These are phyloP conservation scores for Amanita rimosa DNA, from an alignment of 768 basidiomycete species.

Conservation along the genomic window DNA sequence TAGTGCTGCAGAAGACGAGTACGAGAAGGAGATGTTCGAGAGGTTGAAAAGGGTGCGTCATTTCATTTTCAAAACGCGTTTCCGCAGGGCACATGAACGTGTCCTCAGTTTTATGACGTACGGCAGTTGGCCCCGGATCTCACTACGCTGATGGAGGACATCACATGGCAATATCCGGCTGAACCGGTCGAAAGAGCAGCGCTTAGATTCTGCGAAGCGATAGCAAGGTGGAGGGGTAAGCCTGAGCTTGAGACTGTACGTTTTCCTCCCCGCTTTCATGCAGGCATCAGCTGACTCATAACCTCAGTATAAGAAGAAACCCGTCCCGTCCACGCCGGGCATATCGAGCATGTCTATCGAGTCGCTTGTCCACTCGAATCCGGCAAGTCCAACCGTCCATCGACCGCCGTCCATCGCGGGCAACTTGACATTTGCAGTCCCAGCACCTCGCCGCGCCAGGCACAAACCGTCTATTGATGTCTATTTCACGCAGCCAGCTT, in stretches of 20 bases:
- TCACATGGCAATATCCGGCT: conserved; percentile 72
- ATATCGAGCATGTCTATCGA: conserved; percentile 40
- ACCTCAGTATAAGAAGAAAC: conserved; percentile 48
- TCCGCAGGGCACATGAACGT: not conserved
- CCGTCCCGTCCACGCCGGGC: conserved; percentile 8
- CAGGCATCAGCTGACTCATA: conserved; percentile 12
- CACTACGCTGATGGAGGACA: conserved; percentile 67
- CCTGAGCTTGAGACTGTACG: conserved; percentile 73
- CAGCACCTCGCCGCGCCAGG: conserved; percentile 8
- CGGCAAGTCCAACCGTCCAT: conserved; percentile 41
- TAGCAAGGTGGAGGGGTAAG: conserved; percentile 75
- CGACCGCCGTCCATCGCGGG: conserved; percentile 8
- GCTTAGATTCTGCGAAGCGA: conserved; percentile 70
- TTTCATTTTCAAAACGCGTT: not conserved
- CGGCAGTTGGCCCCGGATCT: conserved; percentile 63
- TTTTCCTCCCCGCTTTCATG: not conserved
- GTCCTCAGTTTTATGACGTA: conserved; percentile 62
- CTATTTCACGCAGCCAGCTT: conserved; percentile 28
- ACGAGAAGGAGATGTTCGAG: conserved; percentile 63
- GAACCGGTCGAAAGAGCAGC: conserved; percentile 75
- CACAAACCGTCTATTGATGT: conserved; percentile 33
- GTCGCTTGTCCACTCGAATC: conserved; percentile 60
- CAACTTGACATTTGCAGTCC: not conserved
- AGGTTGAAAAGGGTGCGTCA: conserved; percentile 53
- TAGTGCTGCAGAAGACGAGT: conserved; percentile 57